These are phyloP conservation scores for Escovopsis sp. DNA, from an alignment of 2,329 filamentous ascomycete genomes.

Conservation along the genomic window DNA sequence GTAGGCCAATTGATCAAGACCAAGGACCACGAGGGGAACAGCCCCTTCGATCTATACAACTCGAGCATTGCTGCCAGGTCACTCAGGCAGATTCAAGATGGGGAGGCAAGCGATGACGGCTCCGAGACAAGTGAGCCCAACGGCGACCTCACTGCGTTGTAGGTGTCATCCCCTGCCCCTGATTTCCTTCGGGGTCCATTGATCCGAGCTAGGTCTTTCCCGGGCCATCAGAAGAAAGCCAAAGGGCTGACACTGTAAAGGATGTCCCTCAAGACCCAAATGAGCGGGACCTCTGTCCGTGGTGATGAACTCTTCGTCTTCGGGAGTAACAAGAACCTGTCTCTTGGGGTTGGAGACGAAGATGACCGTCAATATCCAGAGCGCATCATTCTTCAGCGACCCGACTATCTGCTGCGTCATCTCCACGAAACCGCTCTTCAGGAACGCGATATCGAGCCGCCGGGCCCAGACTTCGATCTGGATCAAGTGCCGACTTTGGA, in stretches of 20 bases:
- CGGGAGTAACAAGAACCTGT: slow-evolving; percentile 91
- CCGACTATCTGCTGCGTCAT: slow-evolving; percentile 58
- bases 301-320: slow-evolving; percentile 89
- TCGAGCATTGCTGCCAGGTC: slow-evolving; percentile 70
- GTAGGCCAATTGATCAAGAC: slow-evolving; percentile 75
- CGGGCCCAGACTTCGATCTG: slow-evolving; percentile 13
- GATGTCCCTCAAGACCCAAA: not conserved
- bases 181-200: not conserved
- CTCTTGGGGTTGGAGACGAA: slow-evolving; percentile 84
- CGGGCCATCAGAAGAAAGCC: not conserved
- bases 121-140: slow-evolving; percentile 40
- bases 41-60: slow-evolving; percentile 85
- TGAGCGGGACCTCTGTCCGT: slow-evolving; percentile 7
- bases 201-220: not conserved
- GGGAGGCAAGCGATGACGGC: slow-evolving; percentile 34
- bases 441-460: slow-evolving; percentile 21
- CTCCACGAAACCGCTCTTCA: slow-evolving; percentile 58
- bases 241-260: not conserved
- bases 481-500: slow-evolving; percentile 58
- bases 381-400: slow-evolving; percentile 60
- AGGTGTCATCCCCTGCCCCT: slow-evolving; percentile 8
- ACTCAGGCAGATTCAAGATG: slow-evolving; percentile 34
- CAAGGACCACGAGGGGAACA: slow-evolving; percentile 89
- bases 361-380: slow-evolving; percentile 92
- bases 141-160: slow-evolving; percentile 15